phyloP scores from a whole-genome alignment of 2,329 filamentous ascomycete species.

The Fusarium sp. region DNA sequence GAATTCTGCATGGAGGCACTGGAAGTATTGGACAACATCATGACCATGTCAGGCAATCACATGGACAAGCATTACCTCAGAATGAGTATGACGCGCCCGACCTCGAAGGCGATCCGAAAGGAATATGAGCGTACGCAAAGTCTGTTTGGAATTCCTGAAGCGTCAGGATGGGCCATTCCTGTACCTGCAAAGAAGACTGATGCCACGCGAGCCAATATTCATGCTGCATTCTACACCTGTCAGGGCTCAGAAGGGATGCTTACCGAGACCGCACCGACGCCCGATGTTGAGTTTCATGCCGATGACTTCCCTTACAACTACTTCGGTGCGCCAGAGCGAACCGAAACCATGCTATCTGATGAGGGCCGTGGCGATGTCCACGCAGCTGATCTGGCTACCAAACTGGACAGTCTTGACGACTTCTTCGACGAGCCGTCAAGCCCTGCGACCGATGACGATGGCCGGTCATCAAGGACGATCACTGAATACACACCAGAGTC shows the following conservation, averaged over 20 bases:
- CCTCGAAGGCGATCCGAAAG: constrained; percentile 86
- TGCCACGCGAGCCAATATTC: constrained; percentile 89
- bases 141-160: constrained; percentile 94
- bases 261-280: constrained; percentile 74
- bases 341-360: constrained; percentile 93
- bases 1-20: constrained; percentile 94
- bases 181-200: constrained; percentile 91
- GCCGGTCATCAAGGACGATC: constrained; percentile 70
- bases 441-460: constrained; percentile 68
- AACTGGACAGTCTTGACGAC: constrained; percentile 82
- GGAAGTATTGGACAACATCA: constrained; percentile 92
- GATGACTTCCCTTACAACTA: constrained; percentile 90
- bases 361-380: constrained; percentile 78
- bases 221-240: constrained; percentile 96
- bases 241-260: constrained; percentile 72
- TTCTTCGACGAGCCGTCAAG: constrained; percentile 80
- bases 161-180: constrained; percentile 95
- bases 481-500: constrained; percentile 73
- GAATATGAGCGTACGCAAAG: constrained; percentile 96
- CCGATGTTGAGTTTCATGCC: constrained; percentile 90
- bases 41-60: constrained; percentile 90
- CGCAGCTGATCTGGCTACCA: constrained; percentile 80
- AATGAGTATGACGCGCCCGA: constrained; percentile 97
- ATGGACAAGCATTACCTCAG: constrained; percentile 94
- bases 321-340: constrained; percentile 77